Conservation (phyloP, 2,329 filamentous ascomycete genomes). For the Chaetomiaceae sp. region DNA sequence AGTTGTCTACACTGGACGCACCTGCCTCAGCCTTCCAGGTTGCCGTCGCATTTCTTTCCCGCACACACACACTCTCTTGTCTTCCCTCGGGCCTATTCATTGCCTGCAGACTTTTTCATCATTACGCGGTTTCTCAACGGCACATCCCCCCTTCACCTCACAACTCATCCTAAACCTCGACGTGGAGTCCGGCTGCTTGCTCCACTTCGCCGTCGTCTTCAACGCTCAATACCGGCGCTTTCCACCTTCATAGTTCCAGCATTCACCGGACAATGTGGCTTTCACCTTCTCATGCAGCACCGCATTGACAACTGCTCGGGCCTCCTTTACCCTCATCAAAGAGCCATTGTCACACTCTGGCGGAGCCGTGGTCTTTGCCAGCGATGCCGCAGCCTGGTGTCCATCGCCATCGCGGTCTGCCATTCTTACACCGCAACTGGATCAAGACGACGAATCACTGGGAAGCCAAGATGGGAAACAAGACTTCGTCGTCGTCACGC, state of each 20-base stretch:
- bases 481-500: slow-evolving; percentile 36
- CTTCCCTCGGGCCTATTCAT: background rate
- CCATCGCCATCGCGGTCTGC: slow-evolving; percentile 45
- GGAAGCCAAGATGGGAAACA: slow-evolving; percentile 43
- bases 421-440: slow-evolving; percentile 54
- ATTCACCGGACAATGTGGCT: slow-evolving; percentile 4
- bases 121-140: background rate
- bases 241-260: background rate
- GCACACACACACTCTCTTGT: background rate
- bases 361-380: slow-evolving; percentile 24
- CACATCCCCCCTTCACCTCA: background rate
- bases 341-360: background rate
- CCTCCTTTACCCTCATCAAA: background rate
- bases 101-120: background rate
- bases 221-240: background rate
- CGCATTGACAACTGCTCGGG: background rate
- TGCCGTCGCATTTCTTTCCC: no score
- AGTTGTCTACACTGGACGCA: no score
- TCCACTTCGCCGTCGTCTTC: background rate
- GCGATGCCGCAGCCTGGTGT: slow-evolving; percentile 48
- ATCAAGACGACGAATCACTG: slow-evolving; percentile 43
- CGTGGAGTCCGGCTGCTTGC: background rate
- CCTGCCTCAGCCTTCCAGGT: no score
- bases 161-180: background rate
- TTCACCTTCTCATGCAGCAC: background rate